A percentile compares a stretch with the other conserved stretches of the same genome.
phyloP scores from a whole-genome alignment of 2,329 filamentous ascomycete species.

The Epicoccum sorghinum region DNA sequence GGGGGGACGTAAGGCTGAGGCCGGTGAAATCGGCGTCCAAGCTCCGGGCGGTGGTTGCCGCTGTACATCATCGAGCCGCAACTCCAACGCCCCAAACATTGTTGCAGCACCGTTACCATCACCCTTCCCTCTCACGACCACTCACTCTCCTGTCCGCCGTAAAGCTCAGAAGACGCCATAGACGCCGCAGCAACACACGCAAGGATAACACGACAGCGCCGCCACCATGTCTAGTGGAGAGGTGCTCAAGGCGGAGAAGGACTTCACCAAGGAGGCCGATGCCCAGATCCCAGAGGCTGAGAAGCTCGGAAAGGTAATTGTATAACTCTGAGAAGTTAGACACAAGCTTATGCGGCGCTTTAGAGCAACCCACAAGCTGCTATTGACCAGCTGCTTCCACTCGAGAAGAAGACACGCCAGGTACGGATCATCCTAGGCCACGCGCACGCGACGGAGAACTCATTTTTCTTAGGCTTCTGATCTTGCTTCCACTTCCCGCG shows the following conservation, averaged over 20 bases:
- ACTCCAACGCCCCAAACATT: constrained; percentile 16
- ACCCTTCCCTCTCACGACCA: neutral
- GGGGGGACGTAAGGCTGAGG: neutral
- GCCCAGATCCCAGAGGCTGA: constrained; percentile 88
- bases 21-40: constrained; percentile 12
- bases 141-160: neutral
- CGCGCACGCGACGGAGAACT: constrained; percentile 23
- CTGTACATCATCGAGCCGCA: constrained; percentile 20
- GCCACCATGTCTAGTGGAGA: constrained; percentile 76
- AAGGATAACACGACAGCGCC: constrained; percentile 25
- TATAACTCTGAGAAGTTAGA: too few species aligned
- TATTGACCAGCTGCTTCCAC: constrained; percentile 86
- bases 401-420: constrained; percentile 98
- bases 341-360: constrained; percentile 28
- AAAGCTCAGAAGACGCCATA: neutral
- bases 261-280: constrained; percentile 97
- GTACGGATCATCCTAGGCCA: constrained; percentile 54
- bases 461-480: constrained; percentile 76
- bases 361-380: constrained; percentile 81
- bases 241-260: constrained; percentile 92
- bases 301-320: constrained; percentile 82
- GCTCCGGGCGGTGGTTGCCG: constrained; percentile 10
- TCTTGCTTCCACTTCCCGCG: constrained; percentile 89
- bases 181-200: neutral
- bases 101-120: constrained; percentile 14